A percentile compares a stretch with the other conserved stretches of the same genome.
phyloP scores from a whole-genome alignment of 805 yeast genomes.

The Teunomyces lycoperdinae region DNA sequence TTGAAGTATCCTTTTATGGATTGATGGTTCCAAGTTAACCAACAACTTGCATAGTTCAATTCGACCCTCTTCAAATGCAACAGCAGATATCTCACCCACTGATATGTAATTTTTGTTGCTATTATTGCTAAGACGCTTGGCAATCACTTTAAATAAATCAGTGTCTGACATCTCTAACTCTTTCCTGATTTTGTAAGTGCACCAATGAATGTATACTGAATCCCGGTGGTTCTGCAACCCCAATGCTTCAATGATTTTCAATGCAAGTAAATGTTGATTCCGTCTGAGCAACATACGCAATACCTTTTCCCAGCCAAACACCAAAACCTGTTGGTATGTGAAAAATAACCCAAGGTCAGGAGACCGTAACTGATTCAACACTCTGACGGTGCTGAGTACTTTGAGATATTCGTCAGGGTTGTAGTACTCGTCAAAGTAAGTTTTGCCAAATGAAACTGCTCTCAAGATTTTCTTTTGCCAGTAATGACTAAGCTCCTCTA shows the following conservation, averaged over 20 bases:
- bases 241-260: constrained; percentile 56
- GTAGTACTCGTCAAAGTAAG: constrained; percentile 50
- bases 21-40: constrained; percentile 65
- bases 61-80: constrained; percentile 83
- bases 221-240: constrained; percentile 36
- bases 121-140: constrained; percentile 40
- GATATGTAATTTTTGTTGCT: constrained; percentile 42
- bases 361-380: constrained; percentile 67
- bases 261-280: constrained; percentile 57
- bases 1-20: constrained; percentile 54
- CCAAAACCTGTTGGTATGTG: constrained; percentile 53
- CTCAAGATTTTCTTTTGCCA: constrained; percentile 78
- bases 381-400: constrained; percentile 59
- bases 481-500: constrained; percentile 69
- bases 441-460: constrained; percentile 87
- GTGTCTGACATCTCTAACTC: constrained; percentile 57
- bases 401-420: constrained; percentile 57
- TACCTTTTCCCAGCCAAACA: constrained; percentile 53
- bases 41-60: constrained; percentile 61
- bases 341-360: constrained; percentile 65
- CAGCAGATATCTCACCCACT: constrained; percentile 55
- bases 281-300: constrained; percentile 58
- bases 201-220: constrained; percentile 73
- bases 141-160: constrained; percentile 50
- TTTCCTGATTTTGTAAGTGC: constrained; percentile 60